Base-by-base conservation (phyloP, 768 basidiomycete species). In the Ramaria rubella region DNA sequence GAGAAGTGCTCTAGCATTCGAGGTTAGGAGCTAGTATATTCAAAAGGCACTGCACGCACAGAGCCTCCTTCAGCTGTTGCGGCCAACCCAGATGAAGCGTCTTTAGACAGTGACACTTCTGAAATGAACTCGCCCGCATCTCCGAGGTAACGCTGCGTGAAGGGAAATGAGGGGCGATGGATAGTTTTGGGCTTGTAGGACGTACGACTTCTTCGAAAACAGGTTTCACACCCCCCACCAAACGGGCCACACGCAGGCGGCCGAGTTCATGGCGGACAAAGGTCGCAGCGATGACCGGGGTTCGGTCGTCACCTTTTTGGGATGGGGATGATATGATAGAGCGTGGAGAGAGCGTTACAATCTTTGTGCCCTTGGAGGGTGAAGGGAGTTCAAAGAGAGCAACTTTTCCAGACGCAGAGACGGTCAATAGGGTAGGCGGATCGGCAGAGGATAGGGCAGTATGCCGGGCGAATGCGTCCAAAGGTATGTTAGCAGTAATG, bases 171-270 rank as follows among this genome's bases (percentile, higher is more conserved):
- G 26, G 5, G 11, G 36, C 7, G n/a, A 42, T 34, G 29, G 44
- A 14, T 17, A 12, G 17, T 23, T 4, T 21, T 11, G n/a, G 46
- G 17, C 43, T 17, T 55, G 53, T 33, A 19, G n/a, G 12, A 76
- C 84, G 65, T 64, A 86, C 85, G 50, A 85, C 70, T 33, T 75
- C 67, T 48, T 82, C 74, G 64, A 86, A 86, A 11, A 82, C 73
- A 4, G 82, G 84, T 57, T 74, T 73, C 21, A 81, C 74, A 11
- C 83, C 83, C 48, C 77, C 79, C 3, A 76, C 72, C 8, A 85
- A 67, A 49, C 81, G 72, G 26, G 76, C 83, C 15, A 86, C 69
- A 19, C 77, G 75, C 49, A 86, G 70, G 14, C 68, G 68, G 9
- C 78, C 77, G 19, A 67, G 64, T 38, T 75, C 66, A 19, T 68